phyloP scores from a whole-genome alignment of 768 basidiomycete genomes.

The Calocybe cyanea region DNA sequence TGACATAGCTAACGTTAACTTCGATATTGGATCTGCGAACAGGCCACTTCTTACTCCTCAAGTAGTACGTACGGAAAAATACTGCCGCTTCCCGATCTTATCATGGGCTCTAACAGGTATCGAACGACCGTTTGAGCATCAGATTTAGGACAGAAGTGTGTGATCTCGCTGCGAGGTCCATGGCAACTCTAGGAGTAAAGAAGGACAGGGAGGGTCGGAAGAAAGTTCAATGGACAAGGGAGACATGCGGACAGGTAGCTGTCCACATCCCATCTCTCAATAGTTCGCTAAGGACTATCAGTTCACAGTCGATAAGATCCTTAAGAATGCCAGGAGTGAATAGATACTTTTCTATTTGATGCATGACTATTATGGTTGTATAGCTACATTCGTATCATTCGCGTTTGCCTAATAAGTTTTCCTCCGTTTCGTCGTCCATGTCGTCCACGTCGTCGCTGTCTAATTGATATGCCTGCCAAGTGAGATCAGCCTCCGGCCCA shows the following conservation, averaged over 20 bases:
- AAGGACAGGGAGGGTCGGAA: slow-evolving; percentile 33
- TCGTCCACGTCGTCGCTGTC: slow-evolving; percentile 38
- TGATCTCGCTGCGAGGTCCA: slow-evolving; percentile 40
- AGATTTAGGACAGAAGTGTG: slow-evolving; percentile 55
- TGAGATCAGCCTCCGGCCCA: slow-evolving; percentile 64
- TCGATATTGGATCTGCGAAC: slow-evolving; percentile 14
- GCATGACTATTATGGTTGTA: neutral
- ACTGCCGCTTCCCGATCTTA: slow-evolving; percentile 1
- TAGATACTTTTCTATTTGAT: neutral
- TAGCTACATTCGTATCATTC: slow-evolving; percentile 5
- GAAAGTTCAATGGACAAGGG: slow-evolving; percentile 51
- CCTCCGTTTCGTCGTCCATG: slow-evolving; percentile 59
- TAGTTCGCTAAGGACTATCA: neutral
- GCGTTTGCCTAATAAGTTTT: slow-evolving; percentile 31
- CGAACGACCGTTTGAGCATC: slow-evolving; percentile 33
- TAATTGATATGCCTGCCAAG: slow-evolving; percentile 59
- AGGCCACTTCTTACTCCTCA: slow-evolving; percentile 3
- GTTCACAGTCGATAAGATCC: slow-evolving; percentile 10
- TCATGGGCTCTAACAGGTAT: slow-evolving; percentile 1
- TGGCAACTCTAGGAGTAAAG: slow-evolving; percentile 29
- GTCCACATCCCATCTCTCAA: neutral
- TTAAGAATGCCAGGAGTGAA: slow-evolving; percentile 6
- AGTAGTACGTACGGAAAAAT: slow-evolving; percentile 4
- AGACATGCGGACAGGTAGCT: slow-evolving; percentile 48
- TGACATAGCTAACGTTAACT: slow-evolving; percentile 22